A percentile compares a stretch with the other conserved stretches of the same genome.
Conservation (phyloP, 2,329 filamentous ascomycete species). For the Emergomyces africanus region DNA sequence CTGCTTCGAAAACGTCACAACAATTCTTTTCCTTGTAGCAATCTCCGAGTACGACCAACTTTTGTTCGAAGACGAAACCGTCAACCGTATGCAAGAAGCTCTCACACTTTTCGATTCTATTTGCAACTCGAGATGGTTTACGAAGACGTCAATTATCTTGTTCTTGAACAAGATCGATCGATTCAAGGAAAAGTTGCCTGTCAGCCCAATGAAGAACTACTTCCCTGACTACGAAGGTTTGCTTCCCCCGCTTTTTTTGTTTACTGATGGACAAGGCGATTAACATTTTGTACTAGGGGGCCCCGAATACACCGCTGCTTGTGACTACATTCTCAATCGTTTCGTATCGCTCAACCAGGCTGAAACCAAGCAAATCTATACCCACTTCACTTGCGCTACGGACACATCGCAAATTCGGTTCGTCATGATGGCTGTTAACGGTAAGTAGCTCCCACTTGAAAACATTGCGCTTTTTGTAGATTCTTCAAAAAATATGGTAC, state of each 20-base stretch:
- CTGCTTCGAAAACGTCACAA: constrained; percentile 96
- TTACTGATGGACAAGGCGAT: constrained; percentile 7
- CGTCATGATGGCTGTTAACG: constrained; percentile 99
- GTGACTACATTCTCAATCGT: constrained; percentile 97
- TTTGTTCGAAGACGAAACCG: constrained; percentile 89
- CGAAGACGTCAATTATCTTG: constrained; percentile 59
- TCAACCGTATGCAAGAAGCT: constrained; percentile 65
- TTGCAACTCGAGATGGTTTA: constrained; percentile 60
- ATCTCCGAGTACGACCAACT: constrained; percentile 96
- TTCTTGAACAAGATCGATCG: constrained; percentile 66
- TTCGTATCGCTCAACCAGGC: constrained; percentile 98
- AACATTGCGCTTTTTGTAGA: background rate
- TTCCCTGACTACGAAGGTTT: constrained; percentile 63
- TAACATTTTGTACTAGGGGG: constrained; percentile 45
- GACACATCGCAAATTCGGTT: constrained; percentile 98
- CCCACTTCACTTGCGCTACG: constrained; percentile 96
- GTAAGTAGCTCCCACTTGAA: constrained; percentile 40
- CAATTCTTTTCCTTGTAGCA: constrained; percentile 90
- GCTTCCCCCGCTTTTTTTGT: constrained; percentile 7
- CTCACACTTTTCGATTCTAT: constrained; percentile 60
- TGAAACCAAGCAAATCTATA: constrained; percentile 99
- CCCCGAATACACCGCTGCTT: constrained; percentile 87
- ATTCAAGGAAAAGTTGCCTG: constrained; percentile 61
- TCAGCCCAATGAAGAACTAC: constrained; percentile 64
- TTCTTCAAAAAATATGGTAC: constrained; percentile 4